A percentile compares a stretch with the other conserved stretches of the same genome.
phyloP scores from a whole-genome alignment of 805 yeast species.

The Pichia pseudocactophila region DNA sequence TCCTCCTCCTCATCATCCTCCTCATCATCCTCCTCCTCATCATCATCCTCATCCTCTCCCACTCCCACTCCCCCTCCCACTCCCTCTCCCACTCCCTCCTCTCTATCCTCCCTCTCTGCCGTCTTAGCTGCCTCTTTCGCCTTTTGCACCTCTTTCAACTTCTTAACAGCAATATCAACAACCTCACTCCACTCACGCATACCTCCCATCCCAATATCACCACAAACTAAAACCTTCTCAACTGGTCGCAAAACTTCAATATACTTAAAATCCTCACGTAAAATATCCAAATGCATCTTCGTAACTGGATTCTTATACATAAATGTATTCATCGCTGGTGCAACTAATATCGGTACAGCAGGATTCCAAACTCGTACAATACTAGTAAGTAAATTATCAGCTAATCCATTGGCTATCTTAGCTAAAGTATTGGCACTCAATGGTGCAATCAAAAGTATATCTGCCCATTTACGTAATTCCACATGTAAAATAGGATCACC shows the following conservation, averaged over 20 bases:
- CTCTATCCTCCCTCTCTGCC: constrained; percentile 34
- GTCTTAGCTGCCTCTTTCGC: constrained; percentile 36
- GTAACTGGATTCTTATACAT: constrained; percentile 87
- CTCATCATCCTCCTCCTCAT: not conserved
- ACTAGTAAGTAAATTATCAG: constrained; percentile 85
- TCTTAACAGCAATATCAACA: constrained; percentile 73
- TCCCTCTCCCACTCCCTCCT: constrained; percentile 37
- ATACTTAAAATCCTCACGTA: constrained; percentile 91
- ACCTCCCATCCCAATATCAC: constrained; percentile 99
- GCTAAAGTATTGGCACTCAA: constrained; percentile 87
- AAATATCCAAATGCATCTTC: constrained; percentile 65
- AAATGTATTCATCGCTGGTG: constrained; percentile 94
- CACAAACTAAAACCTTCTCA: constrained; percentile 89
- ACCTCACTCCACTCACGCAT: constrained; percentile 97
- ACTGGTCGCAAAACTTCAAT: constrained; percentile 89
- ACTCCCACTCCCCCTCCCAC: constrained; percentile 33
- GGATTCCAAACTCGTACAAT: constrained; percentile 96
- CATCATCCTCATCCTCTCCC: constrained; percentile 22
- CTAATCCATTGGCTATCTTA: constrained; percentile 81
- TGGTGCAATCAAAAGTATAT: constrained; percentile 87
- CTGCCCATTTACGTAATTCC: constrained; percentile 95
- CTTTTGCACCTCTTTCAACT: constrained; percentile 54
- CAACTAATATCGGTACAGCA: constrained; percentile 75
- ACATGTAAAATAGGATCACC: constrained; percentile 92
- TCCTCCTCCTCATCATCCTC: not conserved